Base-by-base conservation (phyloP, 2,329 filamentous ascomycete genomes). In the Alternaria arbusti region DNA sequence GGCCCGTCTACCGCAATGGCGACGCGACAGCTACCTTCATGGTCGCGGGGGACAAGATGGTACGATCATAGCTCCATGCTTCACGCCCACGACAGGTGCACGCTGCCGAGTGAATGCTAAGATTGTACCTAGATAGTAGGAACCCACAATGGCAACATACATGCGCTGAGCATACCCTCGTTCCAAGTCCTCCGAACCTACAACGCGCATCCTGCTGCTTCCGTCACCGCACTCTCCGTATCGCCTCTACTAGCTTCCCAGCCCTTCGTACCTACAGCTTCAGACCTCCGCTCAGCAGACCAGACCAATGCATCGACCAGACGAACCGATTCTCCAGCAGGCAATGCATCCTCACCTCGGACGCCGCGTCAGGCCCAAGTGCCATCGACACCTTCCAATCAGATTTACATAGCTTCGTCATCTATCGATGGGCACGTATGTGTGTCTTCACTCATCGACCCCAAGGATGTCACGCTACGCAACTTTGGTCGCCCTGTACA, bases 371-470 rank as follows among this genome's bases (percentile, higher is more conserved):
- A 91, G 66, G 79, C 83, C 0, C 82, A 85, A 1, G 84, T 97
- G 3, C 89, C 92, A 0, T 89, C 90, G 63, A 93, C 86, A 0
- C 91, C 93, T 0, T 94, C 93, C 2, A 98, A 97, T 73, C 90
- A 94, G 57, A 97, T 99, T 44, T 92, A 96, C 78, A 92, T 99
- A 69, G 95, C 91, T 1, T 97, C 95, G 1, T 93, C 96, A 0
- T 98, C 96, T 0, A 92, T 97, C 76, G 96, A 99, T 79, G 96
- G 96, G 17, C 95, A 97, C 75, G 93, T 99, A 13, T 98, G 96
- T 73, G 88, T 99, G 1, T 90, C 94, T 62, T 97, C 93, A 1
- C 83, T 99, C 20, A 83, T 96, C 20, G 95, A 99, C 74, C 82
- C 91, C 40, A 96, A 94, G 74, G 96, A 99, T 81, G 94, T 97